These are phyloP conservation scores for Coffea canephora DNA, from an alignment of 257 asterid species.

Conservation along the genomic window DNA sequence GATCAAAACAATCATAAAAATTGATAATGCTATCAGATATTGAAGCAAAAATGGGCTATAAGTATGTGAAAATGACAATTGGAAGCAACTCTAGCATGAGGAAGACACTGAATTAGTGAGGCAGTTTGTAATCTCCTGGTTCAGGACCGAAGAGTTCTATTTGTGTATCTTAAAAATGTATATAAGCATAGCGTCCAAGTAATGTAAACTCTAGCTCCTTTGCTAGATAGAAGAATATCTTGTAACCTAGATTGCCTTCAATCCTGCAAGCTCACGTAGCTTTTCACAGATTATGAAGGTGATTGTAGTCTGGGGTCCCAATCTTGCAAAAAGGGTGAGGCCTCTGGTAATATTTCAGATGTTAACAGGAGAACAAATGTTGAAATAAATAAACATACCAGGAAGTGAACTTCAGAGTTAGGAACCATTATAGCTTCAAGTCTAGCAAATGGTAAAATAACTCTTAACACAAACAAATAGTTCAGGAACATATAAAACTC, in stretches of 20 bases:
- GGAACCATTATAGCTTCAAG: neutral
- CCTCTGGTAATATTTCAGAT: constrained; percentile 48
- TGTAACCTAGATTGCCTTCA: constrained; percentile 58
- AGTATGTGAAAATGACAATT: neutral
- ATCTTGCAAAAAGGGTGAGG: constrained; percentile 78
- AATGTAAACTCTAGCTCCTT: neutral
- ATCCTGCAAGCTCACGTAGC: constrained; percentile 73
- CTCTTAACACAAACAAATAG: neutral
- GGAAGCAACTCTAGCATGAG: neutral
- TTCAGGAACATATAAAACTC: constrained; percentile 23
- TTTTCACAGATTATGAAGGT: constrained; percentile 89
- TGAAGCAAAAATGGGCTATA: neutral
- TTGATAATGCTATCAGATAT: constrained; percentile 1
- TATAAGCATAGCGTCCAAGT: neutral
- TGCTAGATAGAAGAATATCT: neutral
- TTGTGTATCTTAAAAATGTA: neutral
- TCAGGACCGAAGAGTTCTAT: neutral
- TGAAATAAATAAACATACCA: constrained; percentile 10
- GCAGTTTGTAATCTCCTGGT: neutral
- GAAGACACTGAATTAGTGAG: no score
- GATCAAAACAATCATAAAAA: constrained; percentile 8
- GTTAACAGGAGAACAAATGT: neutral
- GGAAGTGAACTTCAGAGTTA: neutral
- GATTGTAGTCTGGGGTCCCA: constrained; percentile 90
- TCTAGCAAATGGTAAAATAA: neutral